Percentiles rank a stretch among this genome's conserved stretches.
These are phyloP conservation scores for Leptographium procerum DNA, from an alignment of 2,329 filamentous ascomycete species.

Conservation along the genomic window DNA sequence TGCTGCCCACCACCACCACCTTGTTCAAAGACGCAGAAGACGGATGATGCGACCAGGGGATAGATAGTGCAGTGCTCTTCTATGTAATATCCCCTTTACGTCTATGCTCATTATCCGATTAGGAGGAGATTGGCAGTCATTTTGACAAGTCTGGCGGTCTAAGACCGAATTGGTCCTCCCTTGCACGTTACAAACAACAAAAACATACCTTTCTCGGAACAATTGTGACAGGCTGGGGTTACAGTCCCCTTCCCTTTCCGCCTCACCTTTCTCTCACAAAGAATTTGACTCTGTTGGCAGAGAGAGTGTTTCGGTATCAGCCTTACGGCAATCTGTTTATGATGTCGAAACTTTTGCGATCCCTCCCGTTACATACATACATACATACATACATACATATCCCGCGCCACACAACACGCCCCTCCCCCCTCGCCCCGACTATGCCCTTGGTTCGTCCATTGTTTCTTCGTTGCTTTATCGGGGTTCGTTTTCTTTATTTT, in stretches of 20 bases:
- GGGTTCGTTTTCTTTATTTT: constrained; percentile 9
- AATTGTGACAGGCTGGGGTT: not conserved
- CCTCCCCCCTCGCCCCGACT: too few species aligned
- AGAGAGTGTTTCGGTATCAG: not conserved
- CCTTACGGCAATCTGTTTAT: not conserved
- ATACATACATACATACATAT: too few species aligned
- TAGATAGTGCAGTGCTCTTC: not conserved
- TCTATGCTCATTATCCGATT: not conserved
- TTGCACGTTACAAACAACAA: not conserved
- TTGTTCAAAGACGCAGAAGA: not conserved
- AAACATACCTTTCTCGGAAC: not conserved
- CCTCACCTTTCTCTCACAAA: not conserved
- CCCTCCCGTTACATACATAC: too few species aligned
- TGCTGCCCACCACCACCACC: not conserved
- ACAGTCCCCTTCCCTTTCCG: not conserved
- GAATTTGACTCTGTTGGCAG: not conserved
- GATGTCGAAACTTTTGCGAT: too few species aligned
- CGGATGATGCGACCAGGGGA: not conserved
- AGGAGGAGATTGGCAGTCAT: not conserved
- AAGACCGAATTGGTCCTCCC: not conserved
- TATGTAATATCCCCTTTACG: not conserved
- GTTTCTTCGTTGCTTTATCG: constrained; percentile 3
- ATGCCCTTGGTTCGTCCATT: too few species aligned
- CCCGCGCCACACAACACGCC: too few species aligned
- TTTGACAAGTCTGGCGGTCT: not conserved